phyloP scores from a whole-genome alignment of 192 early-diverging fungal genomes.

The Umbelopsis sp. region DNA sequence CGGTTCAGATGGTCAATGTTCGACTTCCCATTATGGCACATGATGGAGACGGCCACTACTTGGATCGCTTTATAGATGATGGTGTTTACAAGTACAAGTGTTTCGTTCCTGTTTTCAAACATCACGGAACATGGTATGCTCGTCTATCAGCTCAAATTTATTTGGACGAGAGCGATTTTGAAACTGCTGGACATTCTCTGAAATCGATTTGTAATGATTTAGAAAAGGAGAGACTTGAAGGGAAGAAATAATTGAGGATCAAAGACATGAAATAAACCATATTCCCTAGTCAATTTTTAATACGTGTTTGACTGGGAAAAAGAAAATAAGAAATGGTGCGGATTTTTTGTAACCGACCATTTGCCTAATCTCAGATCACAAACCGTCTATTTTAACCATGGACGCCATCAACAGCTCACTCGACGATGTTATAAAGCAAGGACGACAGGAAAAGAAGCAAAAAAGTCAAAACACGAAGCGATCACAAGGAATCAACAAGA shows the following conservation, averaged over 20 bases:
- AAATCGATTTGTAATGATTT: slow-evolving; percentile 45
- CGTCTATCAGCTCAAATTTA: slow-evolving; percentile 63
- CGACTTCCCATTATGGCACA: slow-evolving; percentile 46
- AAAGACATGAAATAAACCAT: background rate
- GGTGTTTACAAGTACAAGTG: slow-evolving; percentile 48
- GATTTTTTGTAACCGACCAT: background rate
- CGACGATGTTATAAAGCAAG: slow-evolving; percentile 17
- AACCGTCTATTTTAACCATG: background rate
- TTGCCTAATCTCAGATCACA: background rate
- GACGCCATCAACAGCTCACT: slow-evolving; percentile 14
- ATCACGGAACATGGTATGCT: slow-evolving; percentile 51
- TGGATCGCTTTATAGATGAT: slow-evolving; percentile 21
- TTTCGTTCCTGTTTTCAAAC: slow-evolving; percentile 43
- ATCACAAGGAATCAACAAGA: slow-evolving; percentile 21
- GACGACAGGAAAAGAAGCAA: slow-evolving; percentile 7
- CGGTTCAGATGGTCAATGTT: slow-evolving; percentile 63
- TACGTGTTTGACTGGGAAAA: background rate
- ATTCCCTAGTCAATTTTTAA: no score
- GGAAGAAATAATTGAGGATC: background rate
- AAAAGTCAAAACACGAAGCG: background rate
- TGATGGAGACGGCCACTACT: slow-evolving; percentile 27
- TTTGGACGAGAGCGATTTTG: slow-evolving; percentile 51
- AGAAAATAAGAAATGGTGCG: background rate
- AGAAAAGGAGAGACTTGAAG: slow-evolving; percentile 12
- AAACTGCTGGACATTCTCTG: slow-evolving; percentile 41